Evolutionary conservation across 2,329 filamentous ascomycete species (phyloP).

Genomic region (Raffaelea ambrosiae): DNA sequence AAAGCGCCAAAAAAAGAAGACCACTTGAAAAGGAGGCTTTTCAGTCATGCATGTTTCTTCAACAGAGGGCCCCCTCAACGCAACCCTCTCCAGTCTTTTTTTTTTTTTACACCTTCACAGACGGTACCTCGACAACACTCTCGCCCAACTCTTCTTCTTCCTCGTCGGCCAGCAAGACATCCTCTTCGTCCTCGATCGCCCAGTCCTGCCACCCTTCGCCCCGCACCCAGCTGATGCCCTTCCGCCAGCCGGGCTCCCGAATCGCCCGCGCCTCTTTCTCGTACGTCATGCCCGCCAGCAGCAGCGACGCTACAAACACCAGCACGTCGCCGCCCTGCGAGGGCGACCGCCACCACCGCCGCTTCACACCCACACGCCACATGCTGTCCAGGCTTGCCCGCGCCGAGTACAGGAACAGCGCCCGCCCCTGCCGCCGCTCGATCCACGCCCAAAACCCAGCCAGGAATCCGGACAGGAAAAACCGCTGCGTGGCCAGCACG

Average conservation of each 20-base stretch:
- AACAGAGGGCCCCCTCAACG: not conserved
- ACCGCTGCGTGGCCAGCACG: slow-evolving; percentile 71
- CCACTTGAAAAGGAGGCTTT: no score
- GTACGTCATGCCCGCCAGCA: slow-evolving; percentile 68
- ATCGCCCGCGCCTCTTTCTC: slow-evolving; percentile 63
- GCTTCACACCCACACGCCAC: slow-evolving; percentile 93
- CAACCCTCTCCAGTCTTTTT: no score
- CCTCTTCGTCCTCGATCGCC: slow-evolving; percentile 38
- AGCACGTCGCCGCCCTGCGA: slow-evolving; percentile 75
- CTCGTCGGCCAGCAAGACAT: slow-evolving; percentile 27
- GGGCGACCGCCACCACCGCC: slow-evolving; percentile 84
- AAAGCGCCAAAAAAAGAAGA: no score
- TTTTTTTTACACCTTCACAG: no score
- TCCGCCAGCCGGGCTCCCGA: slow-evolving; percentile 57
- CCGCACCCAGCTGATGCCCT: slow-evolving; percentile 63
- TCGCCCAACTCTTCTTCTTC: slow-evolving; percentile 22
- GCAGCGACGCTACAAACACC: slow-evolving; percentile 72
- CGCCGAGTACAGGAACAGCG: slow-evolving; percentile 70
- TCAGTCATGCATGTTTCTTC: no score
- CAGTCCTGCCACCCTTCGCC: slow-evolving; percentile 71
- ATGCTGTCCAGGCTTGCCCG: slow-evolving; percentile 71
- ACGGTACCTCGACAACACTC: slow-evolving; percentile 26
- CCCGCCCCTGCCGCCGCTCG: slow-evolving; percentile 54
- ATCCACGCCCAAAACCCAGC: slow-evolving; percentile 81
- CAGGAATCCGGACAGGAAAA: slow-evolving; percentile 81